Percentiles rank a stretch among this genome's conserved stretches.
Conservation (phyloP, 371 early-diverging fungal species). For the Thermomucor indicae-seudaticae region DNA sequence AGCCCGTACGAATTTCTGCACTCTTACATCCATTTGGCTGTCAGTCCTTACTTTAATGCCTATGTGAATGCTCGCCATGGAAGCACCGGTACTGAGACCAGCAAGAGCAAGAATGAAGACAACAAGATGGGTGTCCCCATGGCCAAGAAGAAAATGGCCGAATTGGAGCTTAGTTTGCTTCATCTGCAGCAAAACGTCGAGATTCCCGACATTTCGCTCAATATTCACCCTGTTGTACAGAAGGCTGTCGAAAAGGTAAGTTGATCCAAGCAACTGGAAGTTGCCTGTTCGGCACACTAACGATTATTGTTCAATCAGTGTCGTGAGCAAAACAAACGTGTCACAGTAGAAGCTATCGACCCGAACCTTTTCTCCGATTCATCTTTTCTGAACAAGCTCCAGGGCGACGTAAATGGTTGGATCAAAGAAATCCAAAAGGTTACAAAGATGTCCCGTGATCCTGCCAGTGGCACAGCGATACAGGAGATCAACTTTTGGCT, state of each 20-base stretch:
- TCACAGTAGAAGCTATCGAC: constrained; percentile 74
- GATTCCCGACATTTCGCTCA: constrained; percentile 90
- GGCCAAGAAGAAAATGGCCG: constrained; percentile 98
- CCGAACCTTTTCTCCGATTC: constrained; percentile 71
- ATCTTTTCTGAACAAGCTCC: constrained; percentile 87
- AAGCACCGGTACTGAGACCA: constrained; percentile 29
- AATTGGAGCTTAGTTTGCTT: constrained; percentile 91
- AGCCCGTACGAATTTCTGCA: constrained; percentile 93
- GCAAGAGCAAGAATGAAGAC: constrained; percentile 70
- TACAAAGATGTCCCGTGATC: constrained; percentile 92
- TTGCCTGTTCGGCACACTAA: not conserved
- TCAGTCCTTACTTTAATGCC: constrained; percentile 96
- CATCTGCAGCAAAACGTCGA: constrained; percentile 97
- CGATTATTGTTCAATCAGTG: constrained; percentile 25
- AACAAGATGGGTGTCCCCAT: constrained; percentile 86
- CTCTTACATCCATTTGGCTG: constrained; percentile 89
- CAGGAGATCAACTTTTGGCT: constrained; percentile 99
- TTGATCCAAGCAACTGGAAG: not conserved
- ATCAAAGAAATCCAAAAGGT: constrained; percentile 99
- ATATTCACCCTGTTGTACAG: constrained; percentile 82
- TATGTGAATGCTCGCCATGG: constrained; percentile 75
- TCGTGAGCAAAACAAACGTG: constrained; percentile 58
- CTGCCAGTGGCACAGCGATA: constrained; percentile 86
- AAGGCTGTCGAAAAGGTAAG: constrained; percentile 72
- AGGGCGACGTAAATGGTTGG: constrained; percentile 96